Conservation (phyloP, 2,329 filamentous ascomycete genomes). For the Sporothrix pseudoabietina region DNA sequence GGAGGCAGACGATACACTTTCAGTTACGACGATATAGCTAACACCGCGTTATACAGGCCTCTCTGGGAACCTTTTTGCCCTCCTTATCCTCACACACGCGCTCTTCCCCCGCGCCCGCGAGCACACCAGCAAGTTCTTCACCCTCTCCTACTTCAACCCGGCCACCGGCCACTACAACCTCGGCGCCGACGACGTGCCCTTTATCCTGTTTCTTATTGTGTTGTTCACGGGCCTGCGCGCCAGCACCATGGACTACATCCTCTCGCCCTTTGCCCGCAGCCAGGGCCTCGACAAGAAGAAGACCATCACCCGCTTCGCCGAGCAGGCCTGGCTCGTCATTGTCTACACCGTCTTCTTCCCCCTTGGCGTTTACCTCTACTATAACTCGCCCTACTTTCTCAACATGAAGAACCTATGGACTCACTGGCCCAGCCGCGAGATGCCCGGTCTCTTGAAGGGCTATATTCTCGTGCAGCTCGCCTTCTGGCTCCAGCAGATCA, state of each 20-base stretch:
- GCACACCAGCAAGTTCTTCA: conserved; percentile 85
- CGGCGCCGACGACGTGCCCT: conserved; percentile 77
- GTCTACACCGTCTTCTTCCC: conserved; percentile 84
- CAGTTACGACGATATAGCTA: neutral
- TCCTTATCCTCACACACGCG: conserved; percentile 79
- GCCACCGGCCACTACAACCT: conserved; percentile 69
- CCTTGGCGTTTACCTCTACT: conserved; percentile 83
- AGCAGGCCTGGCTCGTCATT: conserved; percentile 88
- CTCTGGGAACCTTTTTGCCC: conserved; percentile 79
- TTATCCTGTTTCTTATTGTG: conserved; percentile 77
- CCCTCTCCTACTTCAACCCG: conserved; percentile 78
- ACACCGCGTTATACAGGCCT: conserved; percentile 59
- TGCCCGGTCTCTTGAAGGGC: conserved; percentile 74
- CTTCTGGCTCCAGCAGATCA: conserved; percentile 92
- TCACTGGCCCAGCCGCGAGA: conserved; percentile 77
- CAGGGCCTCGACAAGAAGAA: conserved; percentile 77
- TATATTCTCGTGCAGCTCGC: conserved; percentile 89
- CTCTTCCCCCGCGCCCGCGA: conserved; percentile 78
- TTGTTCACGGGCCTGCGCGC: conserved; percentile 86
- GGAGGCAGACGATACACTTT: conserved; percentile 30
- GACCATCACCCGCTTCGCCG: conserved; percentile 78
- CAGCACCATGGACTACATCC: conserved; percentile 80
- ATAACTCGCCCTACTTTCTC: conserved; percentile 74
- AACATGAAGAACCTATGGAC: conserved; percentile 80
- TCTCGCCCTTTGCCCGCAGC: conserved; percentile 73